A percentile compares a stretch with the other conserved stretches of the same genome.
Evolutionary conservation across 352 stramenopile genomes (phyloP).

Genomic region (Phytophthora citricola): DNA sequence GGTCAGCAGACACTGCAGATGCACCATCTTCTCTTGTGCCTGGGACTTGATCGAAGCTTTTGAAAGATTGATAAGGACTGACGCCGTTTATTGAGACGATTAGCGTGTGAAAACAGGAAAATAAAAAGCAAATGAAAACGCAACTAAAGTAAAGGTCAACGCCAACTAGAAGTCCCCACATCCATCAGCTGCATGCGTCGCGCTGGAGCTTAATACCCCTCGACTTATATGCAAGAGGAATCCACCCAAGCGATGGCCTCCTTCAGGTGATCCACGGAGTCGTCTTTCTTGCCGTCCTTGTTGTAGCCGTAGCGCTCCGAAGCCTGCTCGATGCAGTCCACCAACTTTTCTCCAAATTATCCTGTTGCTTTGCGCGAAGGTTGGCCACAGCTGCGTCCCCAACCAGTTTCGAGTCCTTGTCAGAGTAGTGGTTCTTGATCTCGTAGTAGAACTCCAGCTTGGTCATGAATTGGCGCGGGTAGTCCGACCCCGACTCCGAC

Average conservation of each 20-base stretch:
- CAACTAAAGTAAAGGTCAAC: constrained; percentile 7
- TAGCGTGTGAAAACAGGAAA: not conserved
- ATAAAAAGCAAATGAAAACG: constrained; percentile 17
- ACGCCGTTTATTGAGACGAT: constrained; percentile 16
- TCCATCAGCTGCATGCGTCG: too few relatives aligned
- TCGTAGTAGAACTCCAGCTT: constrained; percentile 64
- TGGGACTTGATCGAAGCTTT: not conserved
- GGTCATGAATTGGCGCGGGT: constrained; percentile 44
- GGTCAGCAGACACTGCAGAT: constrained; percentile 30
- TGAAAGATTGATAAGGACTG: constrained; percentile 28
- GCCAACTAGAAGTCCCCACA: constrained; percentile 6
- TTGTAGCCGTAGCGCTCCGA: constrained; percentile 31
- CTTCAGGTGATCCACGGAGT: constrained; percentile 28
- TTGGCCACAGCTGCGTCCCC: constrained; percentile 27
- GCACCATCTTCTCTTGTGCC: constrained; percentile 25
- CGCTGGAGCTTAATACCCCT: not conserved
- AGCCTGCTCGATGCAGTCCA: constrained; percentile 40
- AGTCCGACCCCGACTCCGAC: too few relatives aligned
- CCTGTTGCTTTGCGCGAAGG: constrained; percentile 26
- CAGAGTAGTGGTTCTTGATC: constrained; percentile 48
- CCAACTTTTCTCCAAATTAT: constrained; percentile 32
- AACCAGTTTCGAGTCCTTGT: constrained; percentile 21
- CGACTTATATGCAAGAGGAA: constrained; percentile 30
- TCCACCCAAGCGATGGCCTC: constrained; percentile 39
- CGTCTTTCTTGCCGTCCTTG: constrained; percentile 2